Conservation (phyloP, 2,329 filamentous ascomycete genomes). For the Neopestalotiopsis clavispora region DNA sequence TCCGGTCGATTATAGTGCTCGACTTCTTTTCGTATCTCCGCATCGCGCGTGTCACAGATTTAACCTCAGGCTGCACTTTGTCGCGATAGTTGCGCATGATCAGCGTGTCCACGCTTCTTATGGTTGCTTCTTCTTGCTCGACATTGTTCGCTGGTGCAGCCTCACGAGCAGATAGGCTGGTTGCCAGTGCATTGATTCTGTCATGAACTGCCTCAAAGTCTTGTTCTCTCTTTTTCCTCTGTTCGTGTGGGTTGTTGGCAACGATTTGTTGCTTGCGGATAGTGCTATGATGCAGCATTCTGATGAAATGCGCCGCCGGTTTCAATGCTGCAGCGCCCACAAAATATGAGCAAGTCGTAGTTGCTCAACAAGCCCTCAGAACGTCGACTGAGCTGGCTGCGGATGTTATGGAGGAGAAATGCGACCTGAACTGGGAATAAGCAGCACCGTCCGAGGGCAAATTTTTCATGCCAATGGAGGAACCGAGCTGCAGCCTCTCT, state of each 20-base stretch:
- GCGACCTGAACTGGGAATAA: constrained; percentile 78
- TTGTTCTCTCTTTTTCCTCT: constrained; percentile 39
- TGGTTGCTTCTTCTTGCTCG: constrained; percentile 28
- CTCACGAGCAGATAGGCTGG: constrained; percentile 49
- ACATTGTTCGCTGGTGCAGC: constrained; percentile 26
- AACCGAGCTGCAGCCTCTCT: constrained; percentile 58
- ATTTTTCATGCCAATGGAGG: constrained; percentile 74
- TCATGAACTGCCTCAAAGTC: constrained; percentile 63
- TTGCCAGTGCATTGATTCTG: constrained; percentile 74
- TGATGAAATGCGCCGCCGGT: constrained; percentile 81
- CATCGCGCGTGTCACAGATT: constrained; percentile 86
- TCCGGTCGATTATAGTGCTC: constrained; percentile 74
- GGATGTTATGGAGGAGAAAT: constrained; percentile 81
- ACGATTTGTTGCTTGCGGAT: constrained; percentile 81
- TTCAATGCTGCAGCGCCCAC: constrained; percentile 84
- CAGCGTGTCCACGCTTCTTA: constrained; percentile 17
- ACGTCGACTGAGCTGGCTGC: constrained; percentile 78
- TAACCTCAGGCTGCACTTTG: constrained; percentile 52
- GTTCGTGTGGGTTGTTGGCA: constrained; percentile 52
- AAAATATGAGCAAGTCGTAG: constrained; percentile 91
- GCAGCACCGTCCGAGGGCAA: constrained; percentile 81
- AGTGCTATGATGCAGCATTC: constrained; percentile 78
- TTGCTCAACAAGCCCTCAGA: constrained; percentile 89
- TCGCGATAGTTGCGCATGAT: constrained; percentile 29
- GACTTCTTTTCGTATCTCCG: constrained; percentile 90